Base-by-base conservation (phyloP, 495 filamentous ascomycete genomes). In the Oidiodendron maius region DNA sequence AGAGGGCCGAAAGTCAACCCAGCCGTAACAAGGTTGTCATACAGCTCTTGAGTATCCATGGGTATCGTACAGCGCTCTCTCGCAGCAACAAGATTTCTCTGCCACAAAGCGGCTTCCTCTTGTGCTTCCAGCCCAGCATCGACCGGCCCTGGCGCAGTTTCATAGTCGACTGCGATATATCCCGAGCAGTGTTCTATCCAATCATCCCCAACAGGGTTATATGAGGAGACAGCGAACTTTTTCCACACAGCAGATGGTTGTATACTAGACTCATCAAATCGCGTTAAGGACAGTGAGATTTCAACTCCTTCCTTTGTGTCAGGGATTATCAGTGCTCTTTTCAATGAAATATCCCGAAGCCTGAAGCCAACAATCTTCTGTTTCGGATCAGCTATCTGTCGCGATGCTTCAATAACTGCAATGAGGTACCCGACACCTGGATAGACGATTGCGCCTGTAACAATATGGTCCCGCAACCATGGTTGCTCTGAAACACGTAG, bases 401-500 rank as follows among this genome's bases (percentile, higher is more conserved):
- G 32, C 8, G 25, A 16, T 40, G 66, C 66, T 42, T 58, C 58
- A 43, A 64, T 65, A 2, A 65, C 68, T 16, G 72, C 69, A 32
- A 71, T 61, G 10, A 77, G 43, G 34, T 72, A 74, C 10, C 52
- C 55, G 0, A 71, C 74, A 30, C 64, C 74, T 0, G 65, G 61
- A 21, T 55, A 59, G 5, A 66, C 13, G 10, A 53, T 25, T 0
- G 21, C 23, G 0, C 38, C 30, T n/a, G 52, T 49, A 34, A 67
- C 39, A 22, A 16, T 26, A 39, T 65, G 62, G n/a, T 61, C 59
- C 23, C 12, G 26, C 3, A 65, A 1, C 62, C 62, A 65, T 11
- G 58, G 52, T 8, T 26, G 45, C n/a, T 54, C 46, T 8, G 11
- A 13, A 0, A 42, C 17, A 12, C 37, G n/a, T 1, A 58, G 16